A percentile compares a stretch with the other conserved stretches of the same genome.
Evolutionary conservation across 352 stramenopile genomes (phyloP).

Genomic region (Pythium vanterpoolii): DNA sequence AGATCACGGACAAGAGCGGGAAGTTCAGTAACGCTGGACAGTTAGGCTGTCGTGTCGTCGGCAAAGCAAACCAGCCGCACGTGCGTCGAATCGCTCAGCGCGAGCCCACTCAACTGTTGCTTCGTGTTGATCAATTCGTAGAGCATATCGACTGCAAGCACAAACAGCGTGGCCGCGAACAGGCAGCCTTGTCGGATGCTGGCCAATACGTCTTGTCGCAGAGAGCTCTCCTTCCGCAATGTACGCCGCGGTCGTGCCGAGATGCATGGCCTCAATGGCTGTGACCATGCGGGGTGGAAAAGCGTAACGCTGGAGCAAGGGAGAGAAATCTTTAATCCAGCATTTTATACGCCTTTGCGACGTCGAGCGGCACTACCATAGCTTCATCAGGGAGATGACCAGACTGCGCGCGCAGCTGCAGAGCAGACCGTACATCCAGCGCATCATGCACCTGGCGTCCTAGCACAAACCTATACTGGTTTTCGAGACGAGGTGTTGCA

Average conservation of each 20-base stretch:
- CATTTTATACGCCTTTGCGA: slow-evolving; percentile 12
- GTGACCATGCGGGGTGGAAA: neutral
- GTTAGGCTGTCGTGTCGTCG: neutral
- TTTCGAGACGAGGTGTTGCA: neutral
- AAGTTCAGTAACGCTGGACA: too few species aligned
- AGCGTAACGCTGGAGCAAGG: neutral
- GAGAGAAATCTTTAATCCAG: neutral
- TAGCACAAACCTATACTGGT: slow-evolving; percentile 11
- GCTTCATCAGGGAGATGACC: neutral
- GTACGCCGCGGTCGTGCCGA: neutral
- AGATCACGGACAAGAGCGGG: too few species aligned
- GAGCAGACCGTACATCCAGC: slow-evolving; percentile 5
- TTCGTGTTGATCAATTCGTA: neutral
- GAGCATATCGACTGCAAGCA: slow-evolving; percentile 1
- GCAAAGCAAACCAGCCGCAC: neutral
- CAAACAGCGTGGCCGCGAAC: slow-evolving; percentile 1
- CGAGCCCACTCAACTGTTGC: neutral
- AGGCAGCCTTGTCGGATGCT: slow-evolving; percentile 11
- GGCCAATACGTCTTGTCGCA: neutral
- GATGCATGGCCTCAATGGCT: neutral
- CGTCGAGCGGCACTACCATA: slow-evolving; percentile 5
- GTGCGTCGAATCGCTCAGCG: neutral
- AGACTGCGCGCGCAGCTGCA: neutral
- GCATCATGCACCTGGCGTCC: slow-evolving; percentile 6
- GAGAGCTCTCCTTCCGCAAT: neutral